These are phyloP conservation scores for Ascochyta fabae DNA, from an alignment of 2,329 filamentous ascomycete species.

Conservation along the genomic window DNA sequence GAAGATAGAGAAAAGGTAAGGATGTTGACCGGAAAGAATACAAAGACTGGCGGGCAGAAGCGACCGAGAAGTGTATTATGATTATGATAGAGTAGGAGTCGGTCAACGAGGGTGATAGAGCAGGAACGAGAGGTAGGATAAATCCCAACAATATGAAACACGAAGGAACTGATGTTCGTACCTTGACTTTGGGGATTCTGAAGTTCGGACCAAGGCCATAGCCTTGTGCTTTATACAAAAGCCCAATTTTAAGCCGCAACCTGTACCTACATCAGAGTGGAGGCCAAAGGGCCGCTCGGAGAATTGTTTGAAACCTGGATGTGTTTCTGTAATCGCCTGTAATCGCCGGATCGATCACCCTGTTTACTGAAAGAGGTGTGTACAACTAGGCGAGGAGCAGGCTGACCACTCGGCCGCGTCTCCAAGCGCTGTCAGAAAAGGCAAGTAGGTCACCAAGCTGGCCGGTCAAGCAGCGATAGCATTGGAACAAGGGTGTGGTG, in stretches of 20 bases:
- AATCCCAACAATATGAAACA: slow-evolving; percentile 43
- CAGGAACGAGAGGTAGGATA: slow-evolving; percentile 43
- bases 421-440: slow-evolving; percentile 43
- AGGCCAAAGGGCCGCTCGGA: slow-evolving; percentile 41
- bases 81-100: slow-evolving; percentile 35
- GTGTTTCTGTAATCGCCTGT: slow-evolving; percentile 52
- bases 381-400: slow-evolving; percentile 40
- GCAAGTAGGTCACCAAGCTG: slow-evolving; percentile 32
- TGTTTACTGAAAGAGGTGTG: slow-evolving; percentile 33
- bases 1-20: slow-evolving; percentile 22
- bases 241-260: slow-evolving; percentile 27
- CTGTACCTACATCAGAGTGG: slow-evolving; percentile 33
- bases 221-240: slow-evolving; percentile 42
- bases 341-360: slow-evolving; percentile 47
- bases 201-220: slow-evolving; percentile 24
- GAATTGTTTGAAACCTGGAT: slow-evolving; percentile 49
- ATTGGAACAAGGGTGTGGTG: slow-evolving; percentile 32
- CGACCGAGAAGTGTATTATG: slow-evolving; percentile 39
- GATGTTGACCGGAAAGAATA: slow-evolving; percentile 22
- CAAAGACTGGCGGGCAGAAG: slow-evolving; percentile 27
- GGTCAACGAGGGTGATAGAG: slow-evolving; percentile 41
- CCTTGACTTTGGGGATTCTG: slow-evolving; percentile 36
- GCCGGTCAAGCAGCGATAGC: slow-evolving; percentile 36
- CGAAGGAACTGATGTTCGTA: slow-evolving; percentile 42
- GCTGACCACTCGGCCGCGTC: slow-evolving; percentile 38